Base-by-base conservation (phyloP, 495 filamentous ascomycete genomes). In the Podospora sp. region DNA sequence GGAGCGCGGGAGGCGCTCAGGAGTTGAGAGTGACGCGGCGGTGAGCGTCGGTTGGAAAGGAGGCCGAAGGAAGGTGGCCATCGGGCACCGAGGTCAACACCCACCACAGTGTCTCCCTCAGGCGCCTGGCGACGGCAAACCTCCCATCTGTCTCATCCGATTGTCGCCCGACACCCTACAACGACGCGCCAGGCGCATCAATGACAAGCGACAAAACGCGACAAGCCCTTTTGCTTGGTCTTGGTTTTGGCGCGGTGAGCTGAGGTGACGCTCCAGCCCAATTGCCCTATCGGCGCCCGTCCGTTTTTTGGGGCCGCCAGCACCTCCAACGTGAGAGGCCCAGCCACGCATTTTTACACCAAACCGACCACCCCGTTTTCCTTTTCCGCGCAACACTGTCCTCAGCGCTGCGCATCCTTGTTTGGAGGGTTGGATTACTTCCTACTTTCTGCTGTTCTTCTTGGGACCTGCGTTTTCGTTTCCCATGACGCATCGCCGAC, bases 361-460 rank as follows among this genome's bases (percentile, higher is more conserved):
- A 53, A 53, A 66, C 68, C 73, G 69, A 68, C 71, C 73, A 75
- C 74, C 71, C 62, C 40, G 59, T 67, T 75, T 77, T 71, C 24
- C 24, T 24, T n/a, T 65, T 62, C 46, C 65, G 65, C 69, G 27
- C 60, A 69, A 60, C 62, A 60, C 66, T 64, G 56, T 40, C 33
- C 36, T 53, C 59, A 49, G 40, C 40, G 36, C 53, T 53, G 58
- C 62, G 40, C 61, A 55, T 29, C 33, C 33, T 67, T 63, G 59
- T 63, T 40, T 64, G 40, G 16, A 40, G 24, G 16, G 20, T 26
- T 56, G 33, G 63, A 59, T 67, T 61, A 36, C 61, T 67, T 61
- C 40, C 11, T 68, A 26, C 64, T 62, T 57, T 40, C 65, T 65
- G 52, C 33, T 57, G 62, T 67, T 64, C 60, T 51, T 65, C 33